Percentiles rank a stretch among this genome's conserved stretches.
Evolutionary conservation across 164 flowering plant species (phyloP).

Genomic region (Tetrastigma voinierianum): DNA sequence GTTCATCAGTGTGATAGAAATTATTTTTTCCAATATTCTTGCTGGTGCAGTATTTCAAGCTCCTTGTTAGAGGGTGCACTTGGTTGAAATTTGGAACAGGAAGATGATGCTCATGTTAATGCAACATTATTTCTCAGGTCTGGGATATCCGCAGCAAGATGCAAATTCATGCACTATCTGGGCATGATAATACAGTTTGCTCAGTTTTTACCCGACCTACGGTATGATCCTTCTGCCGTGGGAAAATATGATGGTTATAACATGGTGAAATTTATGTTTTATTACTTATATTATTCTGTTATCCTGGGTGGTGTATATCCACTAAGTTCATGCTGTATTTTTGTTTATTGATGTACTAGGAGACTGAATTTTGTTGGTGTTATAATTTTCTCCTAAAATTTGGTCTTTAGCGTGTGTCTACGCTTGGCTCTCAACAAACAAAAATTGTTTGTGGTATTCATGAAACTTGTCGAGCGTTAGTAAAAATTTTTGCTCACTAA

Average conservation of each 20-base stretch:
- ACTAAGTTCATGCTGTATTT: background rate
- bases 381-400: too few species aligned
- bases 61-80: background rate
- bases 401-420: too few species aligned
- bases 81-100: background rate
- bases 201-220: conserved; percentile 94
- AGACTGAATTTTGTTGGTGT: too few species aligned
- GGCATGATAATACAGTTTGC: conserved; percentile 97
- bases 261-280: background rate
- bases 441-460: too few species aligned
- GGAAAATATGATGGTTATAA: background rate
- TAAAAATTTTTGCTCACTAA: too few species aligned
- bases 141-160: conserved; percentile 96
- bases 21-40: background rate
- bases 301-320: background rate
- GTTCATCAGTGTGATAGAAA: background rate
- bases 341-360: background rate
- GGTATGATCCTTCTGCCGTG: conserved; percentile 37
- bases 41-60: background rate
- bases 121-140: conserved; percentile 45
- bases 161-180: conserved; percentile 90
- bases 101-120: conserved; percentile 5
- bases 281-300: background rate
- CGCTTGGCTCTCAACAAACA: too few species aligned
- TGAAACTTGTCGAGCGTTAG: too few species aligned